Conservation (phyloP, 164 flowering plant species). For the Umbellularia californica region DNA sequence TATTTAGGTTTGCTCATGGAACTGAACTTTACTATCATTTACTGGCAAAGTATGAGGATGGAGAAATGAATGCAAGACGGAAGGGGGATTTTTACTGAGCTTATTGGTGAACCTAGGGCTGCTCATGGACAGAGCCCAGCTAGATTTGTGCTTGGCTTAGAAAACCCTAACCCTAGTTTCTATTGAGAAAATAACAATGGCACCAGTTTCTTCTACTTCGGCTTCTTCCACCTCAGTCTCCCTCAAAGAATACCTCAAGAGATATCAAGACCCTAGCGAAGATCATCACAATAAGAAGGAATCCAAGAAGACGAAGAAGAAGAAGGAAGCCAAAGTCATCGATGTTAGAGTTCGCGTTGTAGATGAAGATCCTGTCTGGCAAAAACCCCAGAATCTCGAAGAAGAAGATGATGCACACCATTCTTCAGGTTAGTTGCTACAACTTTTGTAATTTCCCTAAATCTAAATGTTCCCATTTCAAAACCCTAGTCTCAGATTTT, state of each 20-base stretch:
- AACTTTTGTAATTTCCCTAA: neutral
- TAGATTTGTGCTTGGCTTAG: too few species aligned
- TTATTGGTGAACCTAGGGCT: too few species aligned
- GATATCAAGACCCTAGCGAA: slow-evolving; percentile 41
- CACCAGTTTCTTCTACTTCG: slow-evolving; percentile 21
- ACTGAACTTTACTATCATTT: neutral
- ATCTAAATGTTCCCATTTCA: neutral
- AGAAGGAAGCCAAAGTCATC: too few species aligned
- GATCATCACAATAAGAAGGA: slow-evolving; percentile 20
- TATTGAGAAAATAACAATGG: slow-evolving; percentile 20
- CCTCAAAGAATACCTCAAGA: slow-evolving; percentile 66
- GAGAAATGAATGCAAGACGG: too few species aligned
- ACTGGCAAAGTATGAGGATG: slow-evolving; percentile 72
- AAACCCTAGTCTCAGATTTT: neutral
- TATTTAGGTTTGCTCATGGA: too few species aligned
- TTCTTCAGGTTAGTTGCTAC: slow-evolving; percentile 38
- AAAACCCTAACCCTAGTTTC: too few species aligned
- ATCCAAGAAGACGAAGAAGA: slow-evolving; percentile 27
- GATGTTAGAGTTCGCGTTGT: slow-evolving; percentile 53
- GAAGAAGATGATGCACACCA: slow-evolving; percentile 49
- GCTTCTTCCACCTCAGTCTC: slow-evolving; percentile 27
- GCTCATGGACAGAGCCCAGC: too few species aligned
- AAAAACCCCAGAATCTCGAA: slow-evolving; percentile 48
- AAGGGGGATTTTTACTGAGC: too few species aligned
- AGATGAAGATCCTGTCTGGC: slow-evolving; percentile 92